A percentile compares a stretch with the other conserved stretches of the same genome.
phyloP scores from a whole-genome alignment of 805 yeast species.

The Pichia nakasei region DNA sequence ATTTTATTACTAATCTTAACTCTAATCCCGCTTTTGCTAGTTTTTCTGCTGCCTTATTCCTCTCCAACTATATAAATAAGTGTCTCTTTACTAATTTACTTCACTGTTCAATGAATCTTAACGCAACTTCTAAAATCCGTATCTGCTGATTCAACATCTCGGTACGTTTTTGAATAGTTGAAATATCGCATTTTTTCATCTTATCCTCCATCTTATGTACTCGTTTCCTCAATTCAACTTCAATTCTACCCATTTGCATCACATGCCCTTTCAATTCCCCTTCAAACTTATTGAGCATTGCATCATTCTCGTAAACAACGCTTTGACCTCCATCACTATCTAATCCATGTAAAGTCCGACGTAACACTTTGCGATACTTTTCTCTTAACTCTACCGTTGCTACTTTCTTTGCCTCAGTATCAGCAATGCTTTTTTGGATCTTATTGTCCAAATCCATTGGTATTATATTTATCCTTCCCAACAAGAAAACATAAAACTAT shows the following conservation, averaged over 20 bases:
- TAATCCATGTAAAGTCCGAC: slow-evolving; percentile 2
- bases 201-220: slow-evolving; percentile 8
- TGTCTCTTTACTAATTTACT: neutral
- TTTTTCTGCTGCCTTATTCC: neutral
- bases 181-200: slow-evolving; percentile 7
- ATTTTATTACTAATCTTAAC: neutral
- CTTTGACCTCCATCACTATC: slow-evolving; percentile 7
- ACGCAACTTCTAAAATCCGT: slow-evolving; percentile 57
- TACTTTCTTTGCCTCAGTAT: neutral
- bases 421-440: neutral
- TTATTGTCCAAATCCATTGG: neutral
- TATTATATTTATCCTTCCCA: too few relatives aligned
- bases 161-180: slow-evolving; percentile 41
- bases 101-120: slow-evolving; percentile 24
- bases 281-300: slow-evolving; percentile 18
- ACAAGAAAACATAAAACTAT: too few relatives aligned
- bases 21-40: neutral
- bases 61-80: neutral
- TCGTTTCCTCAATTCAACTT: slow-evolving; percentile 1
- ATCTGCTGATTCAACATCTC: slow-evolving; percentile 67
- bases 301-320: slow-evolving; percentile 22
- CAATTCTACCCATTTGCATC: slow-evolving; percentile 11
- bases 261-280: slow-evolving; percentile 12
- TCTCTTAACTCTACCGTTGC: neutral
- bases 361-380: slow-evolving; percentile 5